Evolutionary conservation across 306 rosid species (phyloP), one percentile per base, ranked within the genome.

Genomic region (Acmispon strigosus): DNA sequence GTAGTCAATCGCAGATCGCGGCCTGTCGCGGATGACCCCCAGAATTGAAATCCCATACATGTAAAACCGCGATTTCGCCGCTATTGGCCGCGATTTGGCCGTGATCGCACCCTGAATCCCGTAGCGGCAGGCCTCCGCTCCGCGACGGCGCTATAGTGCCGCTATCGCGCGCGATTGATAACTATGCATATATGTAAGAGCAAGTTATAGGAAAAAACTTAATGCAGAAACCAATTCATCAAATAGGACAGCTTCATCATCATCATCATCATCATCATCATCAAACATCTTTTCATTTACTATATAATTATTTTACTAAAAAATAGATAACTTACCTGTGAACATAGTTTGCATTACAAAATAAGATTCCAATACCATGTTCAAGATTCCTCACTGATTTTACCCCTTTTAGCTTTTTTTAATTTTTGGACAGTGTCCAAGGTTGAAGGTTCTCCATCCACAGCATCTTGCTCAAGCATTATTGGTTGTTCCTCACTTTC

Each of bases 401-500:
- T 84, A 19, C 41, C 84, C 70, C 72, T 84, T 76, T 82, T 88
- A 5, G 87, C 55, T 32, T 58, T 81, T 47, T 76, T 77, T 16
- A 41, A 69, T 67, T 64, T 78, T 36, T 52, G 83, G 67, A 57
- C 77, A 70, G 17, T 27, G 43, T 80, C 71, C 64, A 69, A 24
- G 12, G 78, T 44, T 36, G 58, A 62, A 4, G 64, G 59, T 29
- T 79, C 66, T 43, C 56, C 83, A 22, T 42, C 74, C 1, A 66
- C 16, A 78, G 50, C 69, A 48, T 64, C 79, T 48, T 76, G 66
- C 54, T 75, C 76, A 39, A 37, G 76, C 34, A 58, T 32, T 56
- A 61, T 49, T 17, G 60, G 75, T 36, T 80, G 85, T 29, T 65
- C 88, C 52, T 78, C 82, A 17, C 17, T 62, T 66, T 76, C 88